These are phyloP conservation scores for Diaporthe sp. DNA, from an alignment of 2,329 filamentous ascomycete genomes.

Conservation along the genomic window DNA sequence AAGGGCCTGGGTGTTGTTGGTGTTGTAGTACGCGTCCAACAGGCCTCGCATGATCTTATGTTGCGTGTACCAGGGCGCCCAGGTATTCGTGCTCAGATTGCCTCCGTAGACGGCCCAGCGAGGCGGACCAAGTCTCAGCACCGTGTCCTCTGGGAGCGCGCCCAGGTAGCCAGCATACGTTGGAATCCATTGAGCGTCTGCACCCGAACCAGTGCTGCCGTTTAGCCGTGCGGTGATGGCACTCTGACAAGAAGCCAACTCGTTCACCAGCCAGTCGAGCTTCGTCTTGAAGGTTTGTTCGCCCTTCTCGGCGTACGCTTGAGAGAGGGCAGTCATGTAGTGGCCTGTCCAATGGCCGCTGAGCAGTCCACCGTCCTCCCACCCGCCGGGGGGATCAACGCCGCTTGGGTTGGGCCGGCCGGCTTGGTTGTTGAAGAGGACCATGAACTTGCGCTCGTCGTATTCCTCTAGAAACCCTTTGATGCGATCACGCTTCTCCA, in stretches of 20 bases:
- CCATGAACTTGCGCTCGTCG: constrained; percentile 49
- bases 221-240: constrained; percentile 50
- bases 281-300: constrained; percentile 50
- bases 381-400: constrained; percentile 49
- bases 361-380: constrained; percentile 53
- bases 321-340: constrained; percentile 51
- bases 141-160: constrained; percentile 51
- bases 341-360: constrained; percentile 53
- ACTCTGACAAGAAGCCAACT: constrained; percentile 50
- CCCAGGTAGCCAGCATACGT: constrained; percentile 51
- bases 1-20: constrained; percentile 50
- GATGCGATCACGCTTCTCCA: constrained; percentile 52
- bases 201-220: constrained; percentile 38
- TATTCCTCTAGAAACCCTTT: constrained; percentile 49
- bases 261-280: constrained; percentile 52
- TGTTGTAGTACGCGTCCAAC: constrained; percentile 53
- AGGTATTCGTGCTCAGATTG: constrained; percentile 48
- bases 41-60: constrained; percentile 53
- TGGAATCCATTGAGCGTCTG: constrained; percentile 47
- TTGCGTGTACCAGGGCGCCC: constrained; percentile 53
- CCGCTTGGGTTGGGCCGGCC: constrained; percentile 48
- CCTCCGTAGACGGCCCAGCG: constrained; percentile 51
- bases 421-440: constrained; percentile 52
- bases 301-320: constrained; percentile 51
- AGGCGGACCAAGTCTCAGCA: constrained; percentile 51